Percentiles rank a stretch among this genome's conserved stretches.
These are phyloP conservation scores for Globisporangium alternatum DNA, from an alignment of 352 stramenopile genomes.

Conservation along the genomic window DNA sequence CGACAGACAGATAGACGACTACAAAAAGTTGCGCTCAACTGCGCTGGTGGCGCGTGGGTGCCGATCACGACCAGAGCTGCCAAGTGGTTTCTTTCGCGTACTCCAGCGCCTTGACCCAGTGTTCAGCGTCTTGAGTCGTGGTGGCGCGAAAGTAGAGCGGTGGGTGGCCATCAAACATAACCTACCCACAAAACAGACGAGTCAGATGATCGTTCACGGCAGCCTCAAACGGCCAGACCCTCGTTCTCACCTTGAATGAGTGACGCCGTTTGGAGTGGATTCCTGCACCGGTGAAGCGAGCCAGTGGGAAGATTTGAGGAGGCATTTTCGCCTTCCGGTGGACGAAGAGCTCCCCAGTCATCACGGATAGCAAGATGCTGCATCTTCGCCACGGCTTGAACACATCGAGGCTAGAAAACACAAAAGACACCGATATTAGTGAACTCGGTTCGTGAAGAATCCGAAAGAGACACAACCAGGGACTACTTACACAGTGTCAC, in stretches of 20 bases:
- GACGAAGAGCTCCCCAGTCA: slow-evolving; percentile 25
- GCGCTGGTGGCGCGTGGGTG: slow-evolving; percentile 44
- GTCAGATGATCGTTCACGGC: neutral
- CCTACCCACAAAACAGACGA: slow-evolving; percentile 3
- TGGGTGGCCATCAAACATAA: slow-evolving; percentile 24
- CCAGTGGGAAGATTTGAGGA: slow-evolving; percentile 18
- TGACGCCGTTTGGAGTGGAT: slow-evolving; percentile 21
- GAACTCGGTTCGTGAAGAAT: neutral
- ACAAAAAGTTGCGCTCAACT: slow-evolving; percentile 12
- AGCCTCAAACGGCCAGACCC: too few species aligned
- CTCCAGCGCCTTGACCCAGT: slow-evolving; percentile 29
- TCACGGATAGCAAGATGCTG: slow-evolving; percentile 24
- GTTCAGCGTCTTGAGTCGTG: slow-evolving; percentile 19
- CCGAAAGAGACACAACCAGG: neutral
- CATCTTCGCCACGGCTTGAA: slow-evolving; percentile 28
- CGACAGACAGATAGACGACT: neutral
- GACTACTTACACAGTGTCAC: slow-evolving; percentile 20
- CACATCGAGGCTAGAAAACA: slow-evolving; percentile 17
- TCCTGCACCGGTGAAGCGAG: slow-evolving; percentile 25
- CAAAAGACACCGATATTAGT: neutral
- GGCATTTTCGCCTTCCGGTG: slow-evolving; percentile 22
- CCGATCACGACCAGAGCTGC: slow-evolving; percentile 11
- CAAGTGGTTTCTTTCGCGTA: slow-evolving; percentile 35
- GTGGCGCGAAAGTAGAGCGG: slow-evolving; percentile 23
- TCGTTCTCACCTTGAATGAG: slow-evolving; percentile 23